phyloP scores from a whole-genome alignment of 331 rosid species.

The Erythrophleum ivorense region DNA sequence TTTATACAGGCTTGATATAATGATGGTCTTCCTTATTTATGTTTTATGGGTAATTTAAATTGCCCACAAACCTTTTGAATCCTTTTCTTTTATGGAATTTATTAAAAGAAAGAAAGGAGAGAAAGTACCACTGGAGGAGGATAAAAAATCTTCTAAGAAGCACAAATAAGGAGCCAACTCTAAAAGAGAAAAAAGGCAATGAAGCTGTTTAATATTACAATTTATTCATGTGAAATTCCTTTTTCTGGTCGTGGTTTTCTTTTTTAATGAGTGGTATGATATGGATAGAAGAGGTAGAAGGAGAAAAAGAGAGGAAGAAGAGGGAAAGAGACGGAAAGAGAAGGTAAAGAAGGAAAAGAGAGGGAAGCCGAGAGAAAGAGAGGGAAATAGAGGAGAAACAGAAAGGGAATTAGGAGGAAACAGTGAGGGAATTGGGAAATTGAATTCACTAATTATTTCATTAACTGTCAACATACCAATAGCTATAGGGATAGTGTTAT shows the following conservation, averaged over 20 bases:
- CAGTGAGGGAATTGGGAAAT: no score
- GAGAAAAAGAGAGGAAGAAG: no score
- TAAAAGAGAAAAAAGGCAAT: not conserved
- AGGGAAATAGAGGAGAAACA: no score
- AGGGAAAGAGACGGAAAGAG: no score
- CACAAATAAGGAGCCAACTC: not conserved
- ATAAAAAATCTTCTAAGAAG: not conserved
- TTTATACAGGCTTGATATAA: slow-evolving; percentile 15
- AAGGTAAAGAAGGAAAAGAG: no score
- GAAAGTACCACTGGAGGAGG: not conserved
- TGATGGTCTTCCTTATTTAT: not conserved
- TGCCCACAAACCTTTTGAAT: not conserved
- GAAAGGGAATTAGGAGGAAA: no score
- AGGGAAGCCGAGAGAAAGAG: no score
- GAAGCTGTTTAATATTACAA: not conserved
- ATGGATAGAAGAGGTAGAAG: no score
- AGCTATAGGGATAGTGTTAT: no score
- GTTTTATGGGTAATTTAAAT: not conserved
- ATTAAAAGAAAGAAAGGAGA: not conserved
- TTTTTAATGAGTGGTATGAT: not conserved
- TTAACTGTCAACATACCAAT: no score
- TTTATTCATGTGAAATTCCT: slow-evolving; percentile 21
- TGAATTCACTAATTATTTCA: no score
- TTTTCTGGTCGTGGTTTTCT: not conserved
- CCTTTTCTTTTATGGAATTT: not conserved